Evolutionary conservation across 2,329 filamentous ascomycete genomes (phyloP).

Genomic region (Aspergillus hiratsukae): DNA sequence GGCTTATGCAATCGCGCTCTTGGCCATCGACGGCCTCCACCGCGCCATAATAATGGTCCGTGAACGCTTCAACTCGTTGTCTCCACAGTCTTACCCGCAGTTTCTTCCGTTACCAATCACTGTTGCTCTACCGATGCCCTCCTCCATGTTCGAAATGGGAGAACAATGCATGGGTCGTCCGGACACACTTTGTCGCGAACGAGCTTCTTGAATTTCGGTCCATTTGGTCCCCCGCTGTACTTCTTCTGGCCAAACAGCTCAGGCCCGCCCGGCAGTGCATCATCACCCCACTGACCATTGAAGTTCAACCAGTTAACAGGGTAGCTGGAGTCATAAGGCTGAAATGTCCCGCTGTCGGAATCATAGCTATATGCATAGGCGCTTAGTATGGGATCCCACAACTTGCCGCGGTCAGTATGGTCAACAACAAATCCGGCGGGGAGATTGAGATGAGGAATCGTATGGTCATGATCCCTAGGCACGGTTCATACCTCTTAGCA

Average conservation of each 20-base stretch:
- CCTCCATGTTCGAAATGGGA: constrained; percentile 31
- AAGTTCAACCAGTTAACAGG: constrained; percentile 56
- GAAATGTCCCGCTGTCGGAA: constrained; percentile 38
- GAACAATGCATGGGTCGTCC: constrained; percentile 43
- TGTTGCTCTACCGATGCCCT: constrained; percentile 3
- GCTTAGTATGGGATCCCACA: constrained; percentile 58
- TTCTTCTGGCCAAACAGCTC: constrained; percentile 53
- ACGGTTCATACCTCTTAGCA: background rate
- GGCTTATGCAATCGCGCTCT: background rate
- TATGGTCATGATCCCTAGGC: constrained; percentile 55
- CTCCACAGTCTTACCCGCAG: background rate
- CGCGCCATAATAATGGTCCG: background rate
- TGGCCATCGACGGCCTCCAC: background rate
- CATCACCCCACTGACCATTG: constrained; percentile 59
- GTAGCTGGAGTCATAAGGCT: constrained; percentile 41
- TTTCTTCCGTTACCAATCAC: background rate
- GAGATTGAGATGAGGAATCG: constrained; percentile 57
- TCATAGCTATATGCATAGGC: constrained; percentile 56
- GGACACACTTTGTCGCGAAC: constrained; percentile 56
- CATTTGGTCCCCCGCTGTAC: constrained; percentile 56
- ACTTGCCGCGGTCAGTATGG: constrained; percentile 49
- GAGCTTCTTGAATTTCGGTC: constrained; percentile 57
- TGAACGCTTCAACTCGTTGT: background rate
- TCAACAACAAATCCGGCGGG: constrained; percentile 52
- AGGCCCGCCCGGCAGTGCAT: constrained; percentile 50